Evolutionary conservation across 2,329 filamentous ascomycete genomes (phyloP), one percentile per base, ranked within the genome.

Genomic region (Orbilia javanica): DNA sequence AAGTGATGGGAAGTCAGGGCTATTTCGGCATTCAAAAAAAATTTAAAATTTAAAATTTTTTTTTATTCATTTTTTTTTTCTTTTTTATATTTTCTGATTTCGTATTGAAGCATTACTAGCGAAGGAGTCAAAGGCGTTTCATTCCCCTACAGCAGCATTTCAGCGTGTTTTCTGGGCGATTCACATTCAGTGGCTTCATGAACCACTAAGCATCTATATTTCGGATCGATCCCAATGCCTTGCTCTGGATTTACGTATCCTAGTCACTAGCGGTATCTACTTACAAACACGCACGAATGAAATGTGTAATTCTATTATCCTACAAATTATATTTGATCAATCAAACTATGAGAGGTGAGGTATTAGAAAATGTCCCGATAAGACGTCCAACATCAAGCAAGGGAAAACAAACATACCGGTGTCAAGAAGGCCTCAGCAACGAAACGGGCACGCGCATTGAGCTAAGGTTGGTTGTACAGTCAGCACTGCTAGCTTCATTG

Each of bases 371-470:
- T 11, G 15, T 27, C 15, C 13, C 22, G 22, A 5, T 13, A 15
- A 13, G 20, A 7, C n/a, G 8, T 1, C 8, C 20, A 18, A n/a
- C 4, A 10, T 44, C n/a, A 36, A 27, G 15, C n/a, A 20, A 3
- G 4, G n/a, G 39, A 4, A 18, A 13, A 34, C 4, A 20, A 50
- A 63, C 76, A 27, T 88, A 96, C 93, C 78, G 95, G 96, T 83
- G 95, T 97, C 85, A 99, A 86, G 88, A 99, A 99, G 76, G 96
- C 97, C 86, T 99, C 96, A 57, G 96, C 96, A 64, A 99, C 95
- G 84, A 98, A 99, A 87, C 96, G 91, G 84, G 96, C 96, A 85
- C 96, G 89, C 71, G 96, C 94, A 84, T 99, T 99, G 84, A 99
- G 87, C 95, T 97, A 83, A 13, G 15, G 50, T n/a, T 22, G 20